A percentile compares a stretch with the other conserved stretches of the same genome.
Evolutionary conservation across 495 filamentous ascomycete species (phyloP).

Genomic region (Staphylotrichum tortipilum): DNA sequence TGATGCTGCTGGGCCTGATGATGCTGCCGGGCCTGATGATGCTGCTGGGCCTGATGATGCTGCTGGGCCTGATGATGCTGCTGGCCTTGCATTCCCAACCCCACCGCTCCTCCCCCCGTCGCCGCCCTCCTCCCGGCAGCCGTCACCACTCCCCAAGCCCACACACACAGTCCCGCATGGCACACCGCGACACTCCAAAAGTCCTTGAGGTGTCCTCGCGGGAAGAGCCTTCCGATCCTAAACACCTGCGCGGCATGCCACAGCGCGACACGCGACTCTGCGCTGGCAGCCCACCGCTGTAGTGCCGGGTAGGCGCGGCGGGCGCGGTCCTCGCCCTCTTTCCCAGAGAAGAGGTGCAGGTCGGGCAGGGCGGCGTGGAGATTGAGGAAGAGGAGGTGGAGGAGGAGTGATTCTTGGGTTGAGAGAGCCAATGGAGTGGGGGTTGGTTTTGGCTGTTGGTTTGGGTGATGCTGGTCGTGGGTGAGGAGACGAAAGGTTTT

Average conservation of each 20-base stretch:
- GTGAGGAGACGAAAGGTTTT: conserved; percentile 23
- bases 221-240: conserved; percentile 42
- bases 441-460: too few relatives aligned
- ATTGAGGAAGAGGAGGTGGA: conserved; percentile 51
- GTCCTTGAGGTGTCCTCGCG: conserved; percentile 40
- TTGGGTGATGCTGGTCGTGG: conserved; percentile 5
- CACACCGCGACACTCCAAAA: conserved; percentile 54
- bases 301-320: conserved; percentile 44
- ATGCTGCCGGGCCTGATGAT: too few relatives aligned
- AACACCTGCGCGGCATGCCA: conserved; percentile 59
- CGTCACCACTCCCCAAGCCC: conserved; percentile 49
- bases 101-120: conserved; percentile 2
- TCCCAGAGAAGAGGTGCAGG: conserved; percentile 55
- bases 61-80: too few relatives aligned
- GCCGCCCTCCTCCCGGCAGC: conserved; percentile 17
- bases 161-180: conserved; percentile 51
- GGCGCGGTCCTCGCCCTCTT: conserved; percentile 54
- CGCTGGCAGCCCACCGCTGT: conserved; percentile 43
- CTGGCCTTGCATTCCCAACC: too few relatives aligned
- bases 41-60: too few relatives aligned
- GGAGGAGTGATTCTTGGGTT: conserved; percentile 37
- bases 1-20: too few relatives aligned
- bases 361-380: conserved; percentile 55
- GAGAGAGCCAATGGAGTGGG: conserved; percentile 22
- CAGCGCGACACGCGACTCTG: conserved; percentile 46